These are phyloP conservation scores for Penicillium cosmopolitanum DNA, from an alignment of 495 filamentous ascomycete species.

Conservation along the genomic window DNA sequence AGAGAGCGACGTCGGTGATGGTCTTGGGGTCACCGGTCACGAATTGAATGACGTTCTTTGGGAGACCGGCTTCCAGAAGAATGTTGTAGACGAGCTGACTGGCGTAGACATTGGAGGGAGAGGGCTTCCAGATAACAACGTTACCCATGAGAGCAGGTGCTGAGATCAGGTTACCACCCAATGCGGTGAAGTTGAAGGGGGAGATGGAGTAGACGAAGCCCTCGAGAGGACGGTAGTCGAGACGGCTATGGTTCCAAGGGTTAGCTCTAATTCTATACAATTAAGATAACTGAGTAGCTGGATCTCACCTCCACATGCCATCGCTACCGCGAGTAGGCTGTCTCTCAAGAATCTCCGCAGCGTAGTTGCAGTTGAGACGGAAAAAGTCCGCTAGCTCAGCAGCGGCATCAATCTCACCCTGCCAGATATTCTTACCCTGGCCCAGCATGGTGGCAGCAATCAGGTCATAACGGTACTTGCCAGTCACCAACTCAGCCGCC, in stretches of 20 bases:
- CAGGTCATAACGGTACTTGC: slow-evolving; percentile 90
- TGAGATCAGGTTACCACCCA: slow-evolving; percentile 76
- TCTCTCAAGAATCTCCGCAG: slow-evolving; percentile 73
- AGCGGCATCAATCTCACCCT: slow-evolving; percentile 94
- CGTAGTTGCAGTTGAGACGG: slow-evolving; percentile 77
- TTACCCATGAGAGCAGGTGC: slow-evolving; percentile 81
- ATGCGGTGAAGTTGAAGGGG: slow-evolving; percentile 90
- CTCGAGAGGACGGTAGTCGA: slow-evolving; percentile 82
- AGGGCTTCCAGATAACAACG: slow-evolving; percentile 89
- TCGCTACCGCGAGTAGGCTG: slow-evolving; percentile 63
- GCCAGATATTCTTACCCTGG: slow-evolving; percentile 97
- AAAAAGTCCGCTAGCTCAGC: slow-evolving; percentile 92
- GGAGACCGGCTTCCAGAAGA: slow-evolving; percentile 84
- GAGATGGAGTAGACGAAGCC: slow-evolving; percentile 87
- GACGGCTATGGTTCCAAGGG: slow-evolving; percentile 44
- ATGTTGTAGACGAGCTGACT: slow-evolving; percentile 80
- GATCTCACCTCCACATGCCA: slow-evolving; percentile 69
- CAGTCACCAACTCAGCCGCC: slow-evolving; percentile 84
- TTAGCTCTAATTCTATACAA: neutral
- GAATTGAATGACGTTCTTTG: slow-evolving; percentile 80
- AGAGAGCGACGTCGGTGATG: slow-evolving; percentile 69
- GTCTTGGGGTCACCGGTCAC: slow-evolving; percentile 76
- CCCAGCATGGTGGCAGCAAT: slow-evolving; percentile 95
- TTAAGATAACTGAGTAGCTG: neutral
- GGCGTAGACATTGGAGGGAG: slow-evolving; percentile 73